These are phyloP conservation scores for Buxus sempervirens DNA, from an alignment of 164 flowering plant species.

Conservation along the genomic window DNA sequence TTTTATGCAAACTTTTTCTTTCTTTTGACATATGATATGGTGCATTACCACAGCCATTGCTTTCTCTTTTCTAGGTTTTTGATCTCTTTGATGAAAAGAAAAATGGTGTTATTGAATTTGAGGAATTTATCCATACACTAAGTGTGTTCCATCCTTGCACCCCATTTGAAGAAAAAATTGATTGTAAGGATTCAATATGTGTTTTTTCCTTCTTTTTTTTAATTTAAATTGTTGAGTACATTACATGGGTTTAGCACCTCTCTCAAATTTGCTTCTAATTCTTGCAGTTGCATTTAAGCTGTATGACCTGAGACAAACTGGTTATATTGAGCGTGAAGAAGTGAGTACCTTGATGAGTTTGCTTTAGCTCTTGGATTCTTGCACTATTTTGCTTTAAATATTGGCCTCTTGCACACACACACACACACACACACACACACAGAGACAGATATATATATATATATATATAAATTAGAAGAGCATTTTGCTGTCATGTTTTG, in stretches of 20 bases:
- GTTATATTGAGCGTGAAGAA: conserved; percentile 85
- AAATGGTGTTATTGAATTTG: conserved; percentile 87
- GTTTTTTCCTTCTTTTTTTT: not conserved
- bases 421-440: too few species aligned
- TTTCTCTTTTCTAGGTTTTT: conserved; percentile 48
- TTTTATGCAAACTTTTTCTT: not conserved
- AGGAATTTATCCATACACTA: conserved; percentile 77
- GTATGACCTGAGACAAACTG: conserved; percentile 78
- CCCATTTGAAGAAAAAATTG: conserved; percentile 67
- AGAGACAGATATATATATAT: too few species aligned
- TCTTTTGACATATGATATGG: not conserved
- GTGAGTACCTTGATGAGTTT: conserved; percentile 35
- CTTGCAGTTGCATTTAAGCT: conserved; percentile 82
- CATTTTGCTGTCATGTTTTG: too few species aligned
- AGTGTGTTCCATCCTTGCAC: conserved; percentile 77
- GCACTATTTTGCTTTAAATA: not conserved
- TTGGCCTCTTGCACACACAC: too few species aligned
- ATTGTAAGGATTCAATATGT: conserved; percentile 47
- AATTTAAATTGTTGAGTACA: not conserved
- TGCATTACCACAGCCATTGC: conserved; percentile 1
- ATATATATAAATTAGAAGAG: too few species aligned
- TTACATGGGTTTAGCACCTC: not conserved
- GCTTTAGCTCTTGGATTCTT: not conserved
- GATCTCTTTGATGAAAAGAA: conserved; percentile 80
- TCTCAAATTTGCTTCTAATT: conserved; percentile 7